These are phyloP conservation scores for Amanita subjunquillea DNA, from an alignment of 768 basidiomycete species.

Conservation along the genomic window DNA sequence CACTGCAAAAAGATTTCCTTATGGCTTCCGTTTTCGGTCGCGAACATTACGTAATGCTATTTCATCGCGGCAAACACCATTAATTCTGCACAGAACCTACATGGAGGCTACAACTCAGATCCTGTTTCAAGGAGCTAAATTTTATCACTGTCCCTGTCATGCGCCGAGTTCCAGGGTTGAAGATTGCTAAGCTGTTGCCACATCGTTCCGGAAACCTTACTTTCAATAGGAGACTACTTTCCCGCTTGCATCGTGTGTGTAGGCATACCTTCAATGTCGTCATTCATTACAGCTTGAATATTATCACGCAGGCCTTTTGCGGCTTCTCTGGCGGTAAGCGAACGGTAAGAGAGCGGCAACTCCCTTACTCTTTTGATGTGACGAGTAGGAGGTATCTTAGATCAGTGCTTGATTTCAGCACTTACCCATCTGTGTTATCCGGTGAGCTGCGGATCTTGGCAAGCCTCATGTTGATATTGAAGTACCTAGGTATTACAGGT, in stretches of 20 bases:
- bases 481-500: not conserved
- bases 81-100: not conserved
- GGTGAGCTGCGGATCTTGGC: conserved; percentile 1
- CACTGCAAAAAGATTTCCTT: too few relatives aligned
- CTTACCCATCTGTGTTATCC: not conserved
- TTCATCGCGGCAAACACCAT: not conserved
- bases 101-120: not conserved
- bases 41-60: not conserved
- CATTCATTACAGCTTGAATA: not conserved
- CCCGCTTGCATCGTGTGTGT: not conserved
- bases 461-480: not conserved
- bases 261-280: not conserved
- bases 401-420: not conserved
- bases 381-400: not conserved
- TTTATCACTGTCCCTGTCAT: not conserved
- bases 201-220: not conserved
- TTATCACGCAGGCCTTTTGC: not conserved
- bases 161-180: not conserved
- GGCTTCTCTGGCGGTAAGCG: not conserved
- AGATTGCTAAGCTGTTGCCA: not conserved
- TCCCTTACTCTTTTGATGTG: not conserved
- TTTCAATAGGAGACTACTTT: not conserved
- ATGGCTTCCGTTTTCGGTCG: not conserved
- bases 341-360: not conserved
- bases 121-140: not conserved